These are phyloP conservation scores for Beauveria sp. DNA, from an alignment of 2,329 filamentous ascomycete species.

Conservation along the genomic window DNA sequence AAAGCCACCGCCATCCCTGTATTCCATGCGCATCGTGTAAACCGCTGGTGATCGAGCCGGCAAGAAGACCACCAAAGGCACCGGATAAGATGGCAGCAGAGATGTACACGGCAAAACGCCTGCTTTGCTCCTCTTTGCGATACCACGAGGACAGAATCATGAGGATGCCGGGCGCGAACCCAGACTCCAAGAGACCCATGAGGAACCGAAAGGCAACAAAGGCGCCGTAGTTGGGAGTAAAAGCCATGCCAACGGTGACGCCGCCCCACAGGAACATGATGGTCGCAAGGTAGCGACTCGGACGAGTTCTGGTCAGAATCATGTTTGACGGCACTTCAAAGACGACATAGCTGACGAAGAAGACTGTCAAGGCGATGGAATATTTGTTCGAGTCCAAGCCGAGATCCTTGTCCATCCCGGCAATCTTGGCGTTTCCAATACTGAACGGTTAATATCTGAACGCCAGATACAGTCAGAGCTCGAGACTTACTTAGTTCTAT, in stretches of 20 bases:
- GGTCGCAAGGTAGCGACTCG: constrained; percentile 43
- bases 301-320: constrained; percentile 44
- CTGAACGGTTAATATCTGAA: constrained; percentile 36
- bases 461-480: neutral
- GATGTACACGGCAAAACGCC: constrained; percentile 48
- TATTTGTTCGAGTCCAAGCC: constrained; percentile 39
- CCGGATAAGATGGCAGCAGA: constrained; percentile 46
- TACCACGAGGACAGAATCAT: constrained; percentile 50
- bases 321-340: constrained; percentile 50
- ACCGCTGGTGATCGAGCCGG: constrained; percentile 46
- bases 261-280: constrained; percentile 48
- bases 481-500: constrained; percentile 15
- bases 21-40: constrained; percentile 56
- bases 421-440: constrained; percentile 53
- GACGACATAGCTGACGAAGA: constrained; percentile 49
- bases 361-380: constrained; percentile 49
- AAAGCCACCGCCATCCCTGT: constrained; percentile 51
- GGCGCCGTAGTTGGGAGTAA: constrained; percentile 38
- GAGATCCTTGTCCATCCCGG: constrained; percentile 43
- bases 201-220: constrained; percentile 40
- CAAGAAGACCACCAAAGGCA: constrained; percentile 50
- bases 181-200: constrained; percentile 47
- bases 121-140: constrained; percentile 45
- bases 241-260: constrained; percentile 44
- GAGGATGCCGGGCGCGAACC: constrained; percentile 48